Evolutionary conservation across 2,329 filamentous ascomycete species (phyloP), one percentile per base, ranked within the genome.

Genomic region (Venturia oleaginea): DNA sequence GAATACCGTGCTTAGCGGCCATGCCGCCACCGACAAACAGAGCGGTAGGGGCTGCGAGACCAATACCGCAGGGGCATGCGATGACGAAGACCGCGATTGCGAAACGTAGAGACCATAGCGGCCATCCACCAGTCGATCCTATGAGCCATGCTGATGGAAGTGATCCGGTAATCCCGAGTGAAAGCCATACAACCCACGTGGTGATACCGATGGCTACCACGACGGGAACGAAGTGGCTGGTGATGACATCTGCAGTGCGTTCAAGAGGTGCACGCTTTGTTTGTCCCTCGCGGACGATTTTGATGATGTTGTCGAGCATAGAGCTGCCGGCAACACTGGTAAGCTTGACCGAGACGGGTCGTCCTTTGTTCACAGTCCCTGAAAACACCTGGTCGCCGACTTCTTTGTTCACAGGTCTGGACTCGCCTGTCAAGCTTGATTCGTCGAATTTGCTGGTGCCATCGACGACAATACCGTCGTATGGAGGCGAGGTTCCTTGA

Each of bases 81-180:
- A 95, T 87, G 40, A 95, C 90, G 69, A 95, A 94, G 15, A 94
- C 90, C 7, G 91, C 85, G 69, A 95, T 93, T 19, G 91, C 89
- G 79, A 93, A 94, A 67, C 90, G 86, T 55, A 94, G 81, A 2
- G 89, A 87, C 79, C 90, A 93, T 1, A 87, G 82, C 0, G 84
- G 81, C 84, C 86, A 89, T 11, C 86, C 84, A n/a, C 86, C 86
- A 19, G 80, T 77, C 13, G 77, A 74, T 22, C 71, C 70, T 17
- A 83, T 80, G 15, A 85, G 76, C 70, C 84, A 90, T 46, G 81
- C 74, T 0, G 71, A 72, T 0, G 87, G 84, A 17, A 92, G 77
- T 0, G 71, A 71, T 1, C 85, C 84, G 0, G 82, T 79, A 11
- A 83, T 74, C 0, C 88, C 88, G 13, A 92, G 77, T 0, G 76